Evolutionary conservation across 768 basidiomycete species (phyloP), one percentile per base, ranked within the genome.

Genomic region (Xerocomus brunneocitrinus): DNA sequence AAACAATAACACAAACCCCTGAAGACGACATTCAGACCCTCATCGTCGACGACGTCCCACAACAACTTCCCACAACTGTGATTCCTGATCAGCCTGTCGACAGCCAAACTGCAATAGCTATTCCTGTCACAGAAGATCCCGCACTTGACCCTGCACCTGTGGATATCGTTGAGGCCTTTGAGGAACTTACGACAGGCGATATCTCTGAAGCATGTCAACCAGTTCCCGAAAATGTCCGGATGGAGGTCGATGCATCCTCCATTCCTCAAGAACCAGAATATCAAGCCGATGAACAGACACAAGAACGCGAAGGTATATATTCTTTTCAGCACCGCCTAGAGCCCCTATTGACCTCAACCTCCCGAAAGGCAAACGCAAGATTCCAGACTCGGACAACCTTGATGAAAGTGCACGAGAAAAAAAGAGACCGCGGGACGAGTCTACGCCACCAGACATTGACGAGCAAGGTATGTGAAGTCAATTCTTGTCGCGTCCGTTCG

Each of bases 391-490:
- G 22, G 67, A 63, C 5, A 59, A 41, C 50, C 32, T 47, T 4
- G 67, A 69, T 28, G 63, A 69, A 14, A 56, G 25, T 35, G 32
- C 28, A 9, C 58, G 66, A 22, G 67, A 69, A 31, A 69, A 63
- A 50, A 67, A 67, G 55, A 61, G 60, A 54, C 44, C 49, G 53
- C 67, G 67, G 3, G 67, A 65, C 3, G 65, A 65, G 13, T 61
- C 65, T 6, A 44, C 40, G 9, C 38, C 59, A 0, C 53, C 54
- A 27, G 69, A 71, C 2, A 32, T 53, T n/a, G 69, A 69, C 8
- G 87, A 87, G 30, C 71, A 75, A 61, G 72, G 82, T 79, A 31
- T 24, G 59, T 19, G 19, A 31, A 13, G 6, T 16, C 32, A 6
- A 30, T 13, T 34, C 22, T 16, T 24, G 4, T 31, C 25, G 6